Conservation (phyloP, 2,329 filamentous ascomycete genomes). For the Leptographium procerum region DNA sequence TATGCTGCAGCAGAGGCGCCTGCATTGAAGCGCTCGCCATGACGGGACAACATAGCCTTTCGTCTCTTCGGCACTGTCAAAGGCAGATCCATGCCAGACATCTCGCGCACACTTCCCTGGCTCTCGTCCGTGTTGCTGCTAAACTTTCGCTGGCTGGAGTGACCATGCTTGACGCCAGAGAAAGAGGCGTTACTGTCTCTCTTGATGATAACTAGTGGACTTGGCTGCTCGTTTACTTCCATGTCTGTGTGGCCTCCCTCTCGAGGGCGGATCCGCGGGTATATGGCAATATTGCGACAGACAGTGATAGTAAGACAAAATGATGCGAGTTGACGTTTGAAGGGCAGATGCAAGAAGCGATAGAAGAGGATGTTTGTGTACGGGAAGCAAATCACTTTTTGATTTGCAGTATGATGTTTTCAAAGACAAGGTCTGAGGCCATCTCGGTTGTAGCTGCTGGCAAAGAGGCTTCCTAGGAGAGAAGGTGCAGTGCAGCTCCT, state of each 20-base stretch:
- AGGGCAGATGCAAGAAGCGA: not conserved
- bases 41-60: not conserved
- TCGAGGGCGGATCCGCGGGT: not conserved
- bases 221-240: constrained; percentile 5
- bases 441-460: not conserved
- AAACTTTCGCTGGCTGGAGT: not conserved
- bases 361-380: not conserved
- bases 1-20: not conserved
- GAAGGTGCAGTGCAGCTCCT: not conserved
- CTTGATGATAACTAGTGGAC: constrained; percentile 14
- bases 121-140: constrained; percentile 18
- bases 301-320: not conserved
- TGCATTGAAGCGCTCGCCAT: constrained; percentile 6
- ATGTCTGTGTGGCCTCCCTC: not conserved
- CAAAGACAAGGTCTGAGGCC: not conserved
- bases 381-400: not conserved
- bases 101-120: constrained; percentile 16
- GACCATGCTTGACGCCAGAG: not conserved
- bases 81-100: constrained; percentile 14
- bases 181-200: not conserved
- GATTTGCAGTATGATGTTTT: not conserved
- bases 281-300: not conserved
- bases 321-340: not conserved
- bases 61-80: constrained; percentile 26
- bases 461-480: not conserved